These are phyloP conservation scores for Myxozyma vanderwaltii DNA, from an alignment of 805 yeast species.

Conservation along the genomic window DNA sequence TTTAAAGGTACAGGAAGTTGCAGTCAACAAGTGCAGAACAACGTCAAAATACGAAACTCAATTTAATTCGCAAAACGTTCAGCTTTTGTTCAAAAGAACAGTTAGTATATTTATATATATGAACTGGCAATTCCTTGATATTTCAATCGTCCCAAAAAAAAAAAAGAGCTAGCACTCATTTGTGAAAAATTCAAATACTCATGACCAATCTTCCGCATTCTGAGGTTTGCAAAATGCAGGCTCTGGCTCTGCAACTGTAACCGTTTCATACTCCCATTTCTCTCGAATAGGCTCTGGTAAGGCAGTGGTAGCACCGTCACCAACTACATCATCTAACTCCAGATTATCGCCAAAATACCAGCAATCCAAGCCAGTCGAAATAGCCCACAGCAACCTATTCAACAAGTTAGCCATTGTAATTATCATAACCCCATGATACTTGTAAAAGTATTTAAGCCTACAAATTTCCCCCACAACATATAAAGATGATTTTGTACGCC, in stretches of 20 bases:
- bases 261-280: slow-evolving; percentile 7
- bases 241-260: neutral
- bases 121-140: too few relatives aligned
- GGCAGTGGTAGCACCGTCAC: too few relatives aligned
- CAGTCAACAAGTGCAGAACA: neutral
- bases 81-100: neutral
- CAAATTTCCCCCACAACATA: slow-evolving; percentile 14
- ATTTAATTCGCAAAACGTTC: slow-evolving; percentile 1
- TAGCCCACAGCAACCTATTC: slow-evolving; percentile 19
- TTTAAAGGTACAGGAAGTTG: neutral
- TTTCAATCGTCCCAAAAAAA: too few relatives aligned
- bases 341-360: slow-evolving; percentile 4
- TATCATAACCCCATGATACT: too few relatives aligned
- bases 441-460: too few relatives aligned
- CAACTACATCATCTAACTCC: too few relatives aligned
- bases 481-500: neutral
- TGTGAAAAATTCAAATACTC: neutral
- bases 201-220: neutral
- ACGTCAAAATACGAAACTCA: neutral
- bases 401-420: neutral
- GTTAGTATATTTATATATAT: too few relatives aligned
- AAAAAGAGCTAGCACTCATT: too few relatives aligned
- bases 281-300: neutral
- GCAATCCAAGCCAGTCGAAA: slow-evolving; percentile 11
- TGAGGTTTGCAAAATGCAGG: neutral